These are phyloP conservation scores for Cytospora mali DNA, from an alignment of 2,329 filamentous ascomycete genomes.

Conservation along the genomic window DNA sequence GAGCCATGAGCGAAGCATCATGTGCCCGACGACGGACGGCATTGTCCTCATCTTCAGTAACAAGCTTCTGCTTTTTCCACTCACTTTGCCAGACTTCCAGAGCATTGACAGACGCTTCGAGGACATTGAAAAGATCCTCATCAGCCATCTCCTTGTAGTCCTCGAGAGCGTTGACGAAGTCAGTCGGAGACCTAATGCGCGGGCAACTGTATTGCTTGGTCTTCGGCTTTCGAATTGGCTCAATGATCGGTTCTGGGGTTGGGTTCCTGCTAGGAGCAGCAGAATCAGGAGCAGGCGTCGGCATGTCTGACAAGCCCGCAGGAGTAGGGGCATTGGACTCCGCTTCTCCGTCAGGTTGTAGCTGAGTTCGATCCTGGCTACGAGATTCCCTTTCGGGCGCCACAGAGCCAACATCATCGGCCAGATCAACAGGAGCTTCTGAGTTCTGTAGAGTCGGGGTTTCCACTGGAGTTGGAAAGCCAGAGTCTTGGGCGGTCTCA, in stretches of 20 bases:
- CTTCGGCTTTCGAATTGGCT: constrained; percentile 27
- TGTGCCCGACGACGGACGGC: constrained; percentile 53
- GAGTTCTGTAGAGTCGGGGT: constrained; percentile 21
- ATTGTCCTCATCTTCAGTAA: constrained; percentile 62
- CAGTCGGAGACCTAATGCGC: constrained; percentile 53
- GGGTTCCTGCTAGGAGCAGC: constrained; percentile 23
- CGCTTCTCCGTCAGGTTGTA: constrained; percentile 23
- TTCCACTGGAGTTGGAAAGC: constrained; percentile 21
- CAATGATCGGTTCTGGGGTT: constrained; percentile 23
- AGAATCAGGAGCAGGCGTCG: constrained; percentile 24
- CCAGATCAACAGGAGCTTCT: constrained; percentile 18
- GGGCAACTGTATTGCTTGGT: constrained; percentile 48
- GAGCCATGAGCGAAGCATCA: constrained; percentile 43
- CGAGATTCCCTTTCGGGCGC: constrained; percentile 15
- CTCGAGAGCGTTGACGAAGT: constrained; percentile 52
- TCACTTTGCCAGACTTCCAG: constrained; percentile 58
- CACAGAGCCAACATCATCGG: constrained; percentile 20
- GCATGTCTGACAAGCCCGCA: constrained; percentile 33
- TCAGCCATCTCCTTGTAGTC: constrained; percentile 53
- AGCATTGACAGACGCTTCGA: constrained; percentile 49
- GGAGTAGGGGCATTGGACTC: constrained; percentile 24
- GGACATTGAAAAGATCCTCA: constrained; percentile 47
- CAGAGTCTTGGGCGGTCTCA: constrained; percentile 21
- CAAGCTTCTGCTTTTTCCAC: constrained; percentile 51
- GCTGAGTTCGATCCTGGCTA: constrained; percentile 18